Conservation (phyloP, 768 basidiomycete genomes). For the Suillus discolor region DNA sequence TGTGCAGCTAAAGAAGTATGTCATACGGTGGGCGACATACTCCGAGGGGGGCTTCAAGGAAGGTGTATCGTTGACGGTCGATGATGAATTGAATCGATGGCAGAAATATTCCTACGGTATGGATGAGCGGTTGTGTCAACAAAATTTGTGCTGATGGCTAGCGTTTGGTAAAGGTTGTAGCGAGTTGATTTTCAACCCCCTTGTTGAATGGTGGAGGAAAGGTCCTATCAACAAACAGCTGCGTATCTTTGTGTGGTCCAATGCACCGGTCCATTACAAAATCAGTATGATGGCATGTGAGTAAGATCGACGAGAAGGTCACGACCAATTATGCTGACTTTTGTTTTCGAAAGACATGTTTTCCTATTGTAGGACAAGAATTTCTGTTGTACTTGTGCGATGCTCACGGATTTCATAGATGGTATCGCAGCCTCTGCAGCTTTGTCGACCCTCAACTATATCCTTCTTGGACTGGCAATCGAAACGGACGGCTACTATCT, state of each 20-base stretch:
- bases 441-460: conserved; percentile 66
- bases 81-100: conserved; percentile 87
- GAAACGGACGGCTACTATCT: conserved; percentile 70
- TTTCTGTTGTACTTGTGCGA: background rate
- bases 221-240: conserved; percentile 78
- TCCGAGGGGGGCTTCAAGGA: conserved; percentile 83
- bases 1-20: conserved; percentile 6
- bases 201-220: conserved; percentile 58
- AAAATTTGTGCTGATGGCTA: conserved; percentile 2
- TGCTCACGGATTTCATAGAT: conserved; percentile 6
- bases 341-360: conserved; percentile 36
- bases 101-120: conserved; percentile 79
- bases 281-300: conserved; percentile 52
- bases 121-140: conserved; percentile 40
- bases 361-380: conserved; percentile 39
- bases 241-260: conserved; percentile 68
- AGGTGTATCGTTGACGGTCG: conserved; percentile 80
- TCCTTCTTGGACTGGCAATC: conserved; percentile 65
- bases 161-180: conserved; percentile 51
- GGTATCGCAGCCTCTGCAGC: conserved; percentile 64
- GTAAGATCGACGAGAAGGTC: conserved; percentile 16
- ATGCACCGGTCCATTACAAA: conserved; percentile 76
- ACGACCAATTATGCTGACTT: background rate
- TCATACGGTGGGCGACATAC: conserved; percentile 62
- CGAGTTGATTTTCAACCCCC: conserved; percentile 81